Evolutionary conservation across 306 rosid species (phyloP).

Genomic region (Ormosia emarginata): DNA sequence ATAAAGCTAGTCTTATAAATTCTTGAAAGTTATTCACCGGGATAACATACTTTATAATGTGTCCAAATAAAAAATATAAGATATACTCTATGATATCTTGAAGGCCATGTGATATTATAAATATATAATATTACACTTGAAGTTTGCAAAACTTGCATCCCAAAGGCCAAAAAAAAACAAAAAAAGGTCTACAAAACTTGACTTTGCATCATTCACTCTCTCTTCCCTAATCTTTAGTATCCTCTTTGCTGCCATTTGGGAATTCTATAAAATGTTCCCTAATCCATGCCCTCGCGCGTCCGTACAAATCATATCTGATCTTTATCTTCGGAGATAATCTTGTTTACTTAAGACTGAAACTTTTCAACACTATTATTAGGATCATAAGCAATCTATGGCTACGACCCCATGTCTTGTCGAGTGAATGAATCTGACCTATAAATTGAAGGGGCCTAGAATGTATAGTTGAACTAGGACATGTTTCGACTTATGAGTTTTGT

Average conservation of each 20-base stretch:
- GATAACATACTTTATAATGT: conserved; percentile 15
- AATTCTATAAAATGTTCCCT: background rate
- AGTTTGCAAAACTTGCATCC: conserved; percentile 20
- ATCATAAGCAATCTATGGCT: background rate
- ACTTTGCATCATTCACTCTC: conserved; percentile 9
- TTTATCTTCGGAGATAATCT: conserved; percentile 23
- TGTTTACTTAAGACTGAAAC: conserved; percentile 7
- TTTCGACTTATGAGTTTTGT: background rate
- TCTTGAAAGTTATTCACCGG: conserved; percentile 23
- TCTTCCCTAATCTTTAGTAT: background rate
- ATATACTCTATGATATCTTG: background rate
- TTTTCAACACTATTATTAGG: background rate
- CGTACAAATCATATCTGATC: conserved; percentile 36
- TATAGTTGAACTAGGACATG: background rate
- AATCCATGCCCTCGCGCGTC: conserved; percentile 32
- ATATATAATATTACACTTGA: background rate
- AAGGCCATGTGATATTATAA: background rate
- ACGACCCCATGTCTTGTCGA: conserved; percentile 16
- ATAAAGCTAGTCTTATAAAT: conserved; percentile 8
- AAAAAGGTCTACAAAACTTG: conserved; percentile 8
- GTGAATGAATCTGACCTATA: conserved; percentile 19
- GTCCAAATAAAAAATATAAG: background rate
- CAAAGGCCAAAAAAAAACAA: no score
- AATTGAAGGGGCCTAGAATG: background rate
- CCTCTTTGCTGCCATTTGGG: conserved; percentile 6